phyloP scores from a whole-genome alignment of 1,139 yeast genomes.

The Taphrina sp. region DNA sequence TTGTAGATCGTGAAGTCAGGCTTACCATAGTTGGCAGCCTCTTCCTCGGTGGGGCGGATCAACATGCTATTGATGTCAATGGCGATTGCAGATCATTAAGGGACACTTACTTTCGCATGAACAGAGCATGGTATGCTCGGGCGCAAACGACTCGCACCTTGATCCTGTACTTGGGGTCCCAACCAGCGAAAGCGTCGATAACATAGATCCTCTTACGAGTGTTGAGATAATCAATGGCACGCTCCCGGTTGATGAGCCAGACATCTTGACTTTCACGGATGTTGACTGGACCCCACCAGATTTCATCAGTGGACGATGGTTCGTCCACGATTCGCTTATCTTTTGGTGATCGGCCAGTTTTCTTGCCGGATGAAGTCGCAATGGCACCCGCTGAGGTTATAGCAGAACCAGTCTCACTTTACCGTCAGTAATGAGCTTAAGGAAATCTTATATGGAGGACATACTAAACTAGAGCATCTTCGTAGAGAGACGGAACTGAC shows the following conservation, averaged over 20 bases:
- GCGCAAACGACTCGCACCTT: constrained; percentile 97
- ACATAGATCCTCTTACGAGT: constrained; percentile 93
- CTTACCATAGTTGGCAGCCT: constrained; percentile 84
- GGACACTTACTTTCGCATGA: constrained; percentile 75
- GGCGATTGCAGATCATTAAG: no score
- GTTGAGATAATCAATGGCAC: constrained; percentile 95
- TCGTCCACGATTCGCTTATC: constrained; percentile 98
- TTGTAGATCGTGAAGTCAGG: constrained; percentile 98
- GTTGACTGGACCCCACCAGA: constrained; percentile 99
- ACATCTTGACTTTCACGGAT: constrained; percentile 91
- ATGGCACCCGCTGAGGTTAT: constrained; percentile 92
- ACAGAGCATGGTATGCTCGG: constrained; percentile 95
- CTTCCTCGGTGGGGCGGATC: constrained; percentile 90
- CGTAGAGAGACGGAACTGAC: constrained; percentile 88
- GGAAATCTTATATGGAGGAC: not conserved
- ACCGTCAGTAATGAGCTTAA: not conserved
- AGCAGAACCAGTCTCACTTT: constrained; percentile 76
- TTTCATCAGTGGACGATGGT: constrained; percentile 72
- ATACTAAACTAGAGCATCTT: constrained; percentile 71
- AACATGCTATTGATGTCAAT: constrained; percentile 54
- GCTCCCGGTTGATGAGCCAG: constrained; percentile 92
- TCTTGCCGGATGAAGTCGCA: constrained; percentile 91
- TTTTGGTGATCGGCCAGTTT: constrained; percentile 98
- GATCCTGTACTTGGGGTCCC: constrained; percentile 98
- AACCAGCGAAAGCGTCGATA: constrained; percentile 96